Conservation (phyloP, 2,329 filamentous ascomycete genomes). For the Microdochium paspali region DNA sequence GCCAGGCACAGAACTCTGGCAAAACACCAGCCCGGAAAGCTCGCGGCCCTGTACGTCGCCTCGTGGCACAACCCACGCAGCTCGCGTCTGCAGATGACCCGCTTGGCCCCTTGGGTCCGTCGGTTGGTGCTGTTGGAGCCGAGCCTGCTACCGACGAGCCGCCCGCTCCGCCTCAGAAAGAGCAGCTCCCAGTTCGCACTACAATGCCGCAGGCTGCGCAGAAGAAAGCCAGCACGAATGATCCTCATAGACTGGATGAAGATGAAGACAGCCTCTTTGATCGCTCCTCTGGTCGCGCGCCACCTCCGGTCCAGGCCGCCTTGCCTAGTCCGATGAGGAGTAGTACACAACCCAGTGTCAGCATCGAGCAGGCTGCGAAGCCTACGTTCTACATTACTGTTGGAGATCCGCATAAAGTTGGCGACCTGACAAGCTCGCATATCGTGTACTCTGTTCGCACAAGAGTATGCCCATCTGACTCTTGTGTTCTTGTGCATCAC, state of each 20-base stretch:
- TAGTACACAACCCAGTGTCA: conserved; percentile 67
- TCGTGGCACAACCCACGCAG: conserved; percentile 67
- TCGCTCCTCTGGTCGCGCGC: conserved; percentile 44
- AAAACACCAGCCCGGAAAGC: conserved; percentile 16
- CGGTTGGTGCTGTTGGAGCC: conserved; percentile 37
- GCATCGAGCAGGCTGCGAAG: conserved; percentile 86
- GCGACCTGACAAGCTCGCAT: conserved; percentile 91
- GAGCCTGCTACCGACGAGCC: conserved; percentile 36
- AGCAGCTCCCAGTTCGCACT: conserved; percentile 52
- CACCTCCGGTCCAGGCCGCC: conserved; percentile 53
- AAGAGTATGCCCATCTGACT: conserved; percentile 48
- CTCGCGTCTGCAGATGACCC: conserved; percentile 72
- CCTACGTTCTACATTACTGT: conserved; percentile 85
- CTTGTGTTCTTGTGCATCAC: neutral
- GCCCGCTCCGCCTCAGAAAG: conserved; percentile 61
- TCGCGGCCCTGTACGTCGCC: conserved; percentile 36
- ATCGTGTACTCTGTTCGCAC: conserved; percentile 96
- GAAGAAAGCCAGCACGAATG: conserved; percentile 33
- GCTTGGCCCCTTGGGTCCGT: conserved; percentile 66
- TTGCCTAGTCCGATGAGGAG: conserved; percentile 39
- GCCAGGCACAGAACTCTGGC: conserved; percentile 17
- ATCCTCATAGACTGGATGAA: conserved; percentile 60
- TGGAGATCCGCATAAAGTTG: conserved; percentile 95
- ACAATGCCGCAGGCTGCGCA: conserved; percentile 40
- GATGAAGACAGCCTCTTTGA: conserved; percentile 53